Conservation (phyloP, 495 filamentous ascomycete genomes). For the Neurospora sp. region DNA sequence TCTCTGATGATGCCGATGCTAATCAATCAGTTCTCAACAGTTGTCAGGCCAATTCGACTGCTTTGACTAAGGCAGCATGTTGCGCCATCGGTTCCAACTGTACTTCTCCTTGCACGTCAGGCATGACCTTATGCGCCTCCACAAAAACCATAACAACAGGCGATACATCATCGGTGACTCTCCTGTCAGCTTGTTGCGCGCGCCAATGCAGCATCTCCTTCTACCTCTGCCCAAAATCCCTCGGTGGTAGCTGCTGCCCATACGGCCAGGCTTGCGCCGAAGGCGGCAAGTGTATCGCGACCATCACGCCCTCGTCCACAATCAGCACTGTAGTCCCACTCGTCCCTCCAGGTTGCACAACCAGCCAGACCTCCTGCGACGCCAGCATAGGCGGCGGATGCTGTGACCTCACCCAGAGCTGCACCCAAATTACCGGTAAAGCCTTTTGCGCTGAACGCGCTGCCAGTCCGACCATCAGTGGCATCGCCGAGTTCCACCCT, state of each 20-base stretch:
- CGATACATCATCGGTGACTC: constrained; percentile 8
- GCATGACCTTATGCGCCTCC: constrained; percentile 11
- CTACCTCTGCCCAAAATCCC: constrained; percentile 29
- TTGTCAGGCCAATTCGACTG: constrained; percentile 18
- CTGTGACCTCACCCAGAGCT: constrained; percentile 60
- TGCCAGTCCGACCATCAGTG: constrained; percentile 24
- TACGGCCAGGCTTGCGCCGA: constrained; percentile 27
- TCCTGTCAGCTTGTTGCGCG: constrained; percentile 26
- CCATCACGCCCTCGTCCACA: constrained; percentile 13
- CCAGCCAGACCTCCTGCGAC: constrained; percentile 61
- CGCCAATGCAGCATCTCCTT: constrained; percentile 28
- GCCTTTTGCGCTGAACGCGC: constrained; percentile 37
- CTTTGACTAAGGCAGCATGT: constrained; percentile 18
- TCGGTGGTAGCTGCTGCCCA: constrained; percentile 37
- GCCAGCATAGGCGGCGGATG: constrained; percentile 61
- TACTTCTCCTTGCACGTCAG: constrained; percentile 18
- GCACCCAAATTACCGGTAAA: constrained; percentile 50
- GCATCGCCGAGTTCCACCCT: not conserved
- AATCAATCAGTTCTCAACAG: constrained; percentile 7
- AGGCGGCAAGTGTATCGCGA: constrained; percentile 14
- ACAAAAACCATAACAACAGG: constrained; percentile 13
- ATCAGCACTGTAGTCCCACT: constrained; percentile 9
- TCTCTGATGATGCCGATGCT: not conserved
- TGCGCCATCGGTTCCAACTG: constrained; percentile 33
- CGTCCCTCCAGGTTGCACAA: constrained; percentile 49